Percentiles rank a stretch among this genome's conserved stretches.
These are phyloP conservation scores for Aspergillus leporis DNA, from an alignment of 495 filamentous ascomycete genomes.

Conservation along the genomic window DNA sequence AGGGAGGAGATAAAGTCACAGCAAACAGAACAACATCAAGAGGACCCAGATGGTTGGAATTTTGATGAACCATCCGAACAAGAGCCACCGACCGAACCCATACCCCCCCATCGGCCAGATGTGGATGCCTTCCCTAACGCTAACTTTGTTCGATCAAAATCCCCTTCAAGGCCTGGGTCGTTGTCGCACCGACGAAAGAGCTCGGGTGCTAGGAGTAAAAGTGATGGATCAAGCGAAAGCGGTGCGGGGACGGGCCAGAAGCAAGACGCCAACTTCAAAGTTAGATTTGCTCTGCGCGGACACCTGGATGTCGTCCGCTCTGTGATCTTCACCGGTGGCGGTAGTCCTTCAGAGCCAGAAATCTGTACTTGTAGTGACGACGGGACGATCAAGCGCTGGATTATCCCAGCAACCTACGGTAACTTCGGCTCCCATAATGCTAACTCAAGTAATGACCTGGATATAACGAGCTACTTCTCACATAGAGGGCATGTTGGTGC, in stretches of 20 bases:
- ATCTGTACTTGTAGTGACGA: conserved; percentile 97
- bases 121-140: conserved; percentile 83
- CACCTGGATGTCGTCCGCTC: conserved; percentile 92
- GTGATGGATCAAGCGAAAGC: conserved; percentile 52
- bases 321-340: conserved; percentile 93
- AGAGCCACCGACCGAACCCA: conserved; percentile 47
- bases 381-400: conserved; percentile 93
- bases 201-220: conserved; percentile 67
- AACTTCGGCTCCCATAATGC: conserved; percentile 53
- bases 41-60: conserved; percentile 82
- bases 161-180: conserved; percentile 66
- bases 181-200: conserved; percentile 78
- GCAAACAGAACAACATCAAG: conserved; percentile 38
- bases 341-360: conserved; percentile 90
- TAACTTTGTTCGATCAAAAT: conserved; percentile 73
- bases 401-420: conserved; percentile 78
- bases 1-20: conserved; percentile 36
- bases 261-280: conserved; percentile 77
- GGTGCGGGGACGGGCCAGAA: conserved; percentile 35
- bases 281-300: conserved; percentile 86
- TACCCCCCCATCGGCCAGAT: conserved; percentile 68
- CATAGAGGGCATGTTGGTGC: conserved; percentile 89
- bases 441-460: conserved; percentile 68
- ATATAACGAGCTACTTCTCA: conserved; percentile 90
- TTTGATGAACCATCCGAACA: conserved; percentile 69